These are phyloP conservation scores for Aschersonia sp. DNA, from an alignment of 2,329 filamentous ascomycete genomes.

Conservation along the genomic window DNA sequence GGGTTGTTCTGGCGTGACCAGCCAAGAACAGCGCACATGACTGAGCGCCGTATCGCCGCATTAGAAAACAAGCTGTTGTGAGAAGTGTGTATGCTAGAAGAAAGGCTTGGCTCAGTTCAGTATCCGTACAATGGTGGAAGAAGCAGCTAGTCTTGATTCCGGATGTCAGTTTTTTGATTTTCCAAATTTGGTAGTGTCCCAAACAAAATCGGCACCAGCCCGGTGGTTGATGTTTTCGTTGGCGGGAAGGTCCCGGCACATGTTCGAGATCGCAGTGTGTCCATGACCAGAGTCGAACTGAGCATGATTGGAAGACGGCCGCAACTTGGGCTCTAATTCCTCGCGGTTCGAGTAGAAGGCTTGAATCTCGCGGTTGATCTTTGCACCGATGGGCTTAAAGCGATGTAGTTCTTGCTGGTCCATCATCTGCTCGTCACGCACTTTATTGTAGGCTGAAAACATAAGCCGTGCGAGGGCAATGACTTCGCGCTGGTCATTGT, in stretches of 20 bases:
- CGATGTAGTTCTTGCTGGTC: constrained; percentile 16
- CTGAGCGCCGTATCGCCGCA: too few relatives aligned
- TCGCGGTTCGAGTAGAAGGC: constrained; percentile 20
- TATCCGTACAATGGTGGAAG: too few relatives aligned
- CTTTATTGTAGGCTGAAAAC: constrained; percentile 28
- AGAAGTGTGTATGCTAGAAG: too few relatives aligned
- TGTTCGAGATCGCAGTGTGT: not conserved
- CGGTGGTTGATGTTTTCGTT: constrained; percentile 3
- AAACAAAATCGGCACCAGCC: constrained; percentile 13
- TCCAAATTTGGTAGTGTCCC: constrained; percentile 14
- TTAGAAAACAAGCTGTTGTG: too few relatives aligned
- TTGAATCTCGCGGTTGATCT: constrained; percentile 22
- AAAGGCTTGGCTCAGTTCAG: too few relatives aligned
- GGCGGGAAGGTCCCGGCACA: not conserved
- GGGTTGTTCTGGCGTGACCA: too few relatives aligned
- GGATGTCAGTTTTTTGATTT: too few relatives aligned
- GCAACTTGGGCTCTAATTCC: constrained; percentile 17
- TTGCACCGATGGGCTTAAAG: constrained; percentile 17
- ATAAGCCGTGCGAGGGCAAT: constrained; percentile 29
- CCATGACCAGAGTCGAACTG: not conserved
- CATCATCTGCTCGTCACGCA: constrained; percentile 25
- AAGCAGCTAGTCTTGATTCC: too few relatives aligned
- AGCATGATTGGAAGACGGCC: constrained; percentile 2
- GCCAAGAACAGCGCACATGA: too few relatives aligned
- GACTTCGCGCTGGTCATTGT: constrained; percentile 24